These are phyloP conservation scores for Tetrastigma voinierianum DNA, from an alignment of 164 flowering plant species.

Conservation along the genomic window DNA sequence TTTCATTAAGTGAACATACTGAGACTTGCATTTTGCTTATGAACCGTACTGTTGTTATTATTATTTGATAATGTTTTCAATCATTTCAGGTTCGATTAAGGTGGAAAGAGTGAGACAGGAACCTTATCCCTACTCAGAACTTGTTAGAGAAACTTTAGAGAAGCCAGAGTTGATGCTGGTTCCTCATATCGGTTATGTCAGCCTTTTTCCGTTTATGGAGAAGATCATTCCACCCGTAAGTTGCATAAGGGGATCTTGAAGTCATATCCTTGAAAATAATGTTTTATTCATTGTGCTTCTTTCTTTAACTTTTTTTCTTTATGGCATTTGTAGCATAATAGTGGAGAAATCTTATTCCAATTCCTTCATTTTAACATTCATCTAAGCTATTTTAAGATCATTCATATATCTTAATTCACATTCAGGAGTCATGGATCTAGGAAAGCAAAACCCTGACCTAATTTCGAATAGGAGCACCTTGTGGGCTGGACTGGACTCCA, in stretches of 20 bases:
- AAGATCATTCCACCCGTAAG: conserved; percentile 86
- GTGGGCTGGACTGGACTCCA: conserved; percentile 89
- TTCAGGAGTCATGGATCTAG: conserved; percentile 74
- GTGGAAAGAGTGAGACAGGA: conserved; percentile 49
- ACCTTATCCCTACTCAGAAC: conserved; percentile 47
- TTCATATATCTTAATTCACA: not conserved
- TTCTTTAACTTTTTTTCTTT: not conserved
- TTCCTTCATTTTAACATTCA: not conserved
- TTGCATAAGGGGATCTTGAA: conserved; percentile 8
- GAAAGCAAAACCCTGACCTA: conserved; percentile 84
- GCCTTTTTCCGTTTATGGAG: conserved; percentile 90
- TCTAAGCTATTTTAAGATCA: not conserved
- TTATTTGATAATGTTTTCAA: not conserved
- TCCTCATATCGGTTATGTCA: conserved; percentile 96
- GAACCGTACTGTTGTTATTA: not conserved
- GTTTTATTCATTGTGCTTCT: not conserved
- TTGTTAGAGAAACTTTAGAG: conserved; percentile 69
- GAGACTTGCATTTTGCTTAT: not conserved
- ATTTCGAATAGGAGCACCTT: conserved; percentile 76
- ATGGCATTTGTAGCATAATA: not conserved
- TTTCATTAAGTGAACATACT: too few relatives aligned
- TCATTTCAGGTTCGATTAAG: conserved; percentile 67
- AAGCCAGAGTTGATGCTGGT: conserved; percentile 65
- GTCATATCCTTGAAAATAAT: not conserved
- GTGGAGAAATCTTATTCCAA: not conserved